phyloP scores from a whole-genome alignment of 2,329 filamentous ascomycete genomes.

The Didymella glomerata region DNA sequence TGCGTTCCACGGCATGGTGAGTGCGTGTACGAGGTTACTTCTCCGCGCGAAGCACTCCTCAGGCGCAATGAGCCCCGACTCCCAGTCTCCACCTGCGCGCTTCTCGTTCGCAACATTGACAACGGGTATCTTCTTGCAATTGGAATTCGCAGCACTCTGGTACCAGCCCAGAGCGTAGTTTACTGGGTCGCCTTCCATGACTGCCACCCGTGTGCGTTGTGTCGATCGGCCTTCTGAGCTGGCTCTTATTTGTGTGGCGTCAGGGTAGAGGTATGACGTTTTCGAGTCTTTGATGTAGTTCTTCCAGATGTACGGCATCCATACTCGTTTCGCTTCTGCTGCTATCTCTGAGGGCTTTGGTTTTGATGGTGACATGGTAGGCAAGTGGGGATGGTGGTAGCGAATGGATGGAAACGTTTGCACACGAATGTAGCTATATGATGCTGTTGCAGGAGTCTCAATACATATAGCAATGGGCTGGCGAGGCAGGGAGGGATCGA shows the following conservation, averaged over 20 bases:
- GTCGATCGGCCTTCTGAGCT: constrained; percentile 58
- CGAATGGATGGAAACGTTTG: constrained; percentile 7
- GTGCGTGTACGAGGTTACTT: constrained; percentile 75
- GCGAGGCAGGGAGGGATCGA: background rate
- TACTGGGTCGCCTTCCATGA: constrained; percentile 57
- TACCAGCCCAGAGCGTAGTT: constrained; percentile 68
- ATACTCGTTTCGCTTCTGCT: constrained; percentile 74
- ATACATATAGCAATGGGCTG: constrained; percentile 19
- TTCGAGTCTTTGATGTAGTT: constrained; percentile 64
- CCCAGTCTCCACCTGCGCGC: constrained; percentile 81
- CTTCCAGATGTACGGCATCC: constrained; percentile 70
- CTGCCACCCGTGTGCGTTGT: constrained; percentile 54
- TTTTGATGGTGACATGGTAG: constrained; percentile 65
- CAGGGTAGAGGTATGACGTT: constrained; percentile 66
- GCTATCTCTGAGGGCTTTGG: constrained; percentile 75
- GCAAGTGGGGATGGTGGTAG: constrained; percentile 11
- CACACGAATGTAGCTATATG: constrained; percentile 10
- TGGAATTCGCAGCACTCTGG: constrained; percentile 38
- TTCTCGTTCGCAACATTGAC: constrained; percentile 80
- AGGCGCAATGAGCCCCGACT: constrained; percentile 68
- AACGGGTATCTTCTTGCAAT: constrained; percentile 64
- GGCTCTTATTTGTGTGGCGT: constrained; percentile 50
- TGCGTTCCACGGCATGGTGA: constrained; percentile 66
- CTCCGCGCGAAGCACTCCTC: constrained; percentile 78
- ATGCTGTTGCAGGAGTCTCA: constrained; percentile 12